Conservation (phyloP, 208 protist species). For the Strigomonas culicis region DNA sequence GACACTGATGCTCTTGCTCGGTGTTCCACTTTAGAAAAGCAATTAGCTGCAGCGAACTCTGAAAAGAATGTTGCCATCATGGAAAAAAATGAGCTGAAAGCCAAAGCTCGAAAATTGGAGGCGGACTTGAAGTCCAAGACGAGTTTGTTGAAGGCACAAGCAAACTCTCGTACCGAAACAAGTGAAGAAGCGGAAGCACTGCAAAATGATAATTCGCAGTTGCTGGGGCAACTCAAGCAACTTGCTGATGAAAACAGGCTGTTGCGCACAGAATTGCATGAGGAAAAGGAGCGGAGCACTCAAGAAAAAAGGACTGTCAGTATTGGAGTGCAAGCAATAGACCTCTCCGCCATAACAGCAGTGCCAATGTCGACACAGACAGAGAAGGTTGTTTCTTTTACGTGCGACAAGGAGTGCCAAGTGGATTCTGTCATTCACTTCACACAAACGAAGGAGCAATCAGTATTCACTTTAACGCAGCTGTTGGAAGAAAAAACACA, state of each 20-base stretch:
- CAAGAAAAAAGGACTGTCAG: neutral
- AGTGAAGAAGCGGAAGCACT: constrained; percentile 12
- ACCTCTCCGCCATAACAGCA: constrained; percentile 1
- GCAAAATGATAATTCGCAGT: constrained; percentile 1
- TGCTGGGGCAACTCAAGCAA: neutral
- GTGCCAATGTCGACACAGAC: constrained; percentile 22
- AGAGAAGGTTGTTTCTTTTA: constrained; percentile 2
- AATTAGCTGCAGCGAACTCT: constrained; percentile 56
- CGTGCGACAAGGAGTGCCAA: constrained; percentile 38
- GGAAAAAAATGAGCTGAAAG: constrained; percentile 52
- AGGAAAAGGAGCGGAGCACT: neutral
- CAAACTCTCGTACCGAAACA: constrained; percentile 9
- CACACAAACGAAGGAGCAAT: constrained; percentile 12
- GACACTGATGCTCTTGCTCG: constrained; percentile 40
- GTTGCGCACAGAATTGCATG: neutral
- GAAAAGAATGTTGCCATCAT: constrained; percentile 55
- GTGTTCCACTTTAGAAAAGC: constrained; percentile 61
- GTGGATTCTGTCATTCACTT: constrained; percentile 11
- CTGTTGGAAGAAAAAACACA: constrained; percentile 61
- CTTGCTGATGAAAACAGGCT: neutral
- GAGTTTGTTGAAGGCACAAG: constrained; percentile 28
- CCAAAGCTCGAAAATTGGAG: constrained; percentile 55
- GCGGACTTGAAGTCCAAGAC: constrained; percentile 34
- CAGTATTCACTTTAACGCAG: constrained; percentile 33
- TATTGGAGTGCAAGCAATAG: neutral